These are phyloP conservation scores for Ogataea ganodermae DNA, from an alignment of 805 yeast species.

Conservation along the genomic window DNA sequence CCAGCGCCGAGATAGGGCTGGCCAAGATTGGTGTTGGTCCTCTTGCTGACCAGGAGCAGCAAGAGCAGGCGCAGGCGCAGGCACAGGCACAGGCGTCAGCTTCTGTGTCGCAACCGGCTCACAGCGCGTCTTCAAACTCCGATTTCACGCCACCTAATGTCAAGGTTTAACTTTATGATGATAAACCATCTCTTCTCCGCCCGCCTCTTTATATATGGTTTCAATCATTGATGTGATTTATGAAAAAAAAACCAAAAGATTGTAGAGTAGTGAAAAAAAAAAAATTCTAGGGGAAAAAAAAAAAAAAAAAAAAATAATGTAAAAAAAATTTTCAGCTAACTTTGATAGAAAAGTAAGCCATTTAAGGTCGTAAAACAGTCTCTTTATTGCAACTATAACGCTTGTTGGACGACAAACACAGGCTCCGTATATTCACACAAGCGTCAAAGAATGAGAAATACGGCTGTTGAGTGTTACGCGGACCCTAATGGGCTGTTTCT, in stretches of 20 bases:
- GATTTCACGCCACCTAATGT: slow-evolving; percentile 12
- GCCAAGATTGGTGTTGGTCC: slow-evolving; percentile 86
- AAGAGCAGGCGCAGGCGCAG: slow-evolving; percentile 2
- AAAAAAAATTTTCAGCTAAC: slow-evolving; percentile 1
- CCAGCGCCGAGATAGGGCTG: slow-evolving; percentile 78
- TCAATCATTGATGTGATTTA: neutral
- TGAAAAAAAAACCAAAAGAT: neutral
- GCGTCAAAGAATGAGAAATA: slow-evolving; percentile 13
- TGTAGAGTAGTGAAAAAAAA: neutral
- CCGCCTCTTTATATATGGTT: neutral
- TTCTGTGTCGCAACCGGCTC: slow-evolving; percentile 3
- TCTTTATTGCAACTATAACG: neutral
- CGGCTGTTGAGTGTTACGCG: slow-evolving; percentile 17
- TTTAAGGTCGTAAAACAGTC: neutral
- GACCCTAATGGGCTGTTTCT: slow-evolving; percentile 24
- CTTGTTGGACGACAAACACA: neutral
- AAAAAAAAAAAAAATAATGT: neutral
- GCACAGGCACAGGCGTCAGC: neutral
- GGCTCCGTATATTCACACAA: neutral
- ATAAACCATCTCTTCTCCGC: too few relatives aligned
- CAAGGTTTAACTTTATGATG: neutral
- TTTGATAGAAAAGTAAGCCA: neutral
- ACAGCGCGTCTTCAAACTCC: slow-evolving; percentile 12
- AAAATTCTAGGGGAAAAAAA: neutral
- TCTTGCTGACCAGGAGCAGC: slow-evolving; percentile 44